A percentile compares a stretch with the other conserved stretches of the same genome.
These are phyloP conservation scores for Candida rishiriensis DNA, from an alignment of 805 yeast genomes.

Conservation along the genomic window DNA sequence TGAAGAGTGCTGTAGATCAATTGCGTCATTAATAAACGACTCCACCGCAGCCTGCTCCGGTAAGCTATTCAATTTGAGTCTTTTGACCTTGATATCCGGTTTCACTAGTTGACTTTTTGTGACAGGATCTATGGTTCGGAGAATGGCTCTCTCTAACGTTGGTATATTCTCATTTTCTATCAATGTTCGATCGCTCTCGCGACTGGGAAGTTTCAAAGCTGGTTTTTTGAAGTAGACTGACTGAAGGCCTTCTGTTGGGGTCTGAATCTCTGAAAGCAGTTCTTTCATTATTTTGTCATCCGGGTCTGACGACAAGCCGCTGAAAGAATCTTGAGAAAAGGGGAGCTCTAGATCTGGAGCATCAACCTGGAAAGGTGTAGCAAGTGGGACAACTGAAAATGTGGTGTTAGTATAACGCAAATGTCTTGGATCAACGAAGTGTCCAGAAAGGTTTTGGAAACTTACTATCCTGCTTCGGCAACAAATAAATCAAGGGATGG, in stretches of 20 bases:
- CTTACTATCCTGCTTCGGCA: slow-evolving; percentile 38
- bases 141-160: slow-evolving; percentile 12
- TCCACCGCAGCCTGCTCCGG: slow-evolving; percentile 6
- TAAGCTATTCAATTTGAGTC: slow-evolving; percentile 17
- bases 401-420: slow-evolving; percentile 1
- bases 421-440: not conserved
- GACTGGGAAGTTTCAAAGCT: slow-evolving; percentile 10
- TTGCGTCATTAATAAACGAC: slow-evolving; percentile 1
- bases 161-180: slow-evolving; percentile 1
- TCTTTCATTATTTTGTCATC: slow-evolving; percentile 24
- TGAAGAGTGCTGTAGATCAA: slow-evolving; percentile 1
- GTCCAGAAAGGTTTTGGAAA: slow-evolving; percentile 4
- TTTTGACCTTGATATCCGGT: slow-evolving; percentile 25
- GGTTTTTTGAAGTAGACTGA: slow-evolving; percentile 33
- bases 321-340: not conserved
- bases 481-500: slow-evolving; percentile 32
- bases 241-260: slow-evolving; percentile 16
- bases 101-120: slow-evolving; percentile 19
- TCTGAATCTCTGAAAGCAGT: slow-evolving; percentile 14
- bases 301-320: not conserved
- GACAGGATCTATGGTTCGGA: slow-evolving; percentile 8
- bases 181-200: not conserved
- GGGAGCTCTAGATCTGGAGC: slow-evolving; percentile 7
- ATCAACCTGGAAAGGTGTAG: slow-evolving; percentile 23
- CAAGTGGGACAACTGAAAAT: slow-evolving; percentile 20